Conservation (phyloP, 2,329 filamentous ascomycete genomes). For the Fusarium nanum region DNA sequence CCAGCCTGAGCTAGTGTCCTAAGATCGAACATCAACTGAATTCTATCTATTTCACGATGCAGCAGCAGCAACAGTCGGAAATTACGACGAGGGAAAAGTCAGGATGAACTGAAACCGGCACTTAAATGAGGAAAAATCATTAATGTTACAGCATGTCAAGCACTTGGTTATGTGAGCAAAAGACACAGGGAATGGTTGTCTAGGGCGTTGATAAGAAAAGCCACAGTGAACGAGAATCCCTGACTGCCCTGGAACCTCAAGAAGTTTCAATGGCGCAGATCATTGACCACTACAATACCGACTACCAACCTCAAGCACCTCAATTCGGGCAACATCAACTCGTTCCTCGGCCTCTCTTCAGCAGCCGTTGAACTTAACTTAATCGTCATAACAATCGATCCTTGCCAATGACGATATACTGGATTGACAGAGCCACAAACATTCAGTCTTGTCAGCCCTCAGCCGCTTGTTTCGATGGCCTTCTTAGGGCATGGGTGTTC, state of each 20-base stretch:
- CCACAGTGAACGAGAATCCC: conserved; percentile 22
- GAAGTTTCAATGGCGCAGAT: conserved; percentile 35
- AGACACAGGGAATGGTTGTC: conserved; percentile 10
- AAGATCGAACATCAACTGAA: conserved; percentile 20
- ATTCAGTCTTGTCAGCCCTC: conserved; percentile 16
- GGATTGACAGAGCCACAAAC: conserved; percentile 13
- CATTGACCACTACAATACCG: conserved; percentile 4
- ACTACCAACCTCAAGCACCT: not conserved
- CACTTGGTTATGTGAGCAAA: not conserved
- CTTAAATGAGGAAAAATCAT: conserved; percentile 1
- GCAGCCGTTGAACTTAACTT: not conserved
- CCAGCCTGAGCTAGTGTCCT: conserved; percentile 21
- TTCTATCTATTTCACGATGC: conserved; percentile 14
- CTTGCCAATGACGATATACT: conserved; percentile 21
- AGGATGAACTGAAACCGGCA: conserved; percentile 5
- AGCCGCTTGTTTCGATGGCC: conserved; percentile 22
- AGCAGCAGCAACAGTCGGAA: conserved; percentile 5
- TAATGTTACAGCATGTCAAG: conserved; percentile 9
- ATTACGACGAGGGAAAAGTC: not conserved
- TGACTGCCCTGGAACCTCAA: conserved; percentile 23
- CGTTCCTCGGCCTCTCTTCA: not conserved
- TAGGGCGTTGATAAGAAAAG: conserved; percentile 34
- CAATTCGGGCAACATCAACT: not conserved
- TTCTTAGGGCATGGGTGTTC: conserved; percentile 38
- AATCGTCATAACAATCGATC: conserved; percentile 1